phyloP scores from a whole-genome alignment of 2,329 filamentous ascomycete genomes.

The Apiospora rasikravindrae region DNA sequence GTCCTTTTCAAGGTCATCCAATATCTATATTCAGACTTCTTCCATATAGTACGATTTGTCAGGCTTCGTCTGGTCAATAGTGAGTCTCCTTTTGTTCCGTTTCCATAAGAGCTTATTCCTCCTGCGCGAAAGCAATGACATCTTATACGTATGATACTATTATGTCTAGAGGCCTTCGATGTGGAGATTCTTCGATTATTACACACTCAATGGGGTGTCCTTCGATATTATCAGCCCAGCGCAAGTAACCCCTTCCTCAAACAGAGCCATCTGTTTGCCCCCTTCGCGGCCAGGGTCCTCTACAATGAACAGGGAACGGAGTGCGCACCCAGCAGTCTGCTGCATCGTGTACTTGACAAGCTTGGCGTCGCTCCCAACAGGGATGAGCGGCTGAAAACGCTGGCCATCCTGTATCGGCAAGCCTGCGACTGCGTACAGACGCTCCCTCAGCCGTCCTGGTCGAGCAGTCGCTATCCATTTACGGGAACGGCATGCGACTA shows the following conservation, averaged over 20 bases:
- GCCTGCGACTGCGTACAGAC: not conserved
- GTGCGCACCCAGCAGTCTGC: not conserved
- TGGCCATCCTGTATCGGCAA: not conserved
- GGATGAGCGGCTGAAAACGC: not conserved
- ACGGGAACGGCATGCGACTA: not conserved
- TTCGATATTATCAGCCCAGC: not conserved
- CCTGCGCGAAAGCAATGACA: too few relatives aligned
- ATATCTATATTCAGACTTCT: not conserved
- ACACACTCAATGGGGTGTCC: not conserved
- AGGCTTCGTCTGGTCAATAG: not conserved
- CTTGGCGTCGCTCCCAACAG: not conserved
- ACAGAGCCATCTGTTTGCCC: not conserved
- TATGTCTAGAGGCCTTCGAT: not conserved
- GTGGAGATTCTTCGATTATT: not conserved
- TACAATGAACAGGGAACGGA: not conserved
- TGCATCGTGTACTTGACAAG: not conserved
- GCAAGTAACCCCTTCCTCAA: not conserved
- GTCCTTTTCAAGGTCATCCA: not conserved
- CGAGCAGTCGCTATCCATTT: not conserved
- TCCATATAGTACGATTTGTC: too few relatives aligned
- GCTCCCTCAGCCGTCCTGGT: not conserved
- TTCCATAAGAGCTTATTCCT: too few relatives aligned
- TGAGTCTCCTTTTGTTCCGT: too few relatives aligned
- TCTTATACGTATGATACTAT: too few relatives aligned
- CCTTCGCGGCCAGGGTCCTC: not conserved